phyloP scores from a whole-genome alignment of 2,329 filamentous ascomycete genomes.

The Xylariaceae sp. region DNA sequence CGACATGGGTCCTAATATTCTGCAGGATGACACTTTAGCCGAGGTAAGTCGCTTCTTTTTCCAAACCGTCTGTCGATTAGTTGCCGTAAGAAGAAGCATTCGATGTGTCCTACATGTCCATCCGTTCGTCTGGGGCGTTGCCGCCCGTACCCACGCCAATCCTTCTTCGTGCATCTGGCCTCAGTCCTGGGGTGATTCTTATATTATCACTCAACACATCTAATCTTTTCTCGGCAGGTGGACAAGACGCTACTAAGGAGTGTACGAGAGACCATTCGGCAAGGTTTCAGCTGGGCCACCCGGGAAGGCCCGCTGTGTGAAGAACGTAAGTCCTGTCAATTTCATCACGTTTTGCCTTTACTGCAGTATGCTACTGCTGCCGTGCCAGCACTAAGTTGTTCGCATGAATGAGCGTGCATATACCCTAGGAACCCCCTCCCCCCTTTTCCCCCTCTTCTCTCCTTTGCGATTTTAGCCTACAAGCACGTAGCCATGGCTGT shows the following conservation, averaged over 20 bases:
- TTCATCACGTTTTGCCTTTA: constrained; percentile 9
- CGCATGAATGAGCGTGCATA: constrained; percentile 8
- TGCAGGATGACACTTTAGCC: constrained; percentile 93
- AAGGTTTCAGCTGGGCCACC: constrained; percentile 95
- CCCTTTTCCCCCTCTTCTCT: background rate
- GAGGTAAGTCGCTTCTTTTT: constrained; percentile 51
- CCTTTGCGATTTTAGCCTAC: background rate
- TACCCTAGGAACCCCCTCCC: background rate
- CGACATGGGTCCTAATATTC: constrained; percentile 87
- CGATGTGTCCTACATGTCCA: constrained; percentile 25
- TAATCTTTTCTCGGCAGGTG: constrained; percentile 49
- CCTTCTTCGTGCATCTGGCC: constrained; percentile 21
- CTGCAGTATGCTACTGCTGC: constrained; percentile 2
- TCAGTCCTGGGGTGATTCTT: constrained; percentile 23
- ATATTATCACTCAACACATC: constrained; percentile 22
- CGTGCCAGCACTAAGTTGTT: constrained; percentile 1
- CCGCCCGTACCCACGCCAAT: constrained; percentile 20
- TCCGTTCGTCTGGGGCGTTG: constrained; percentile 18
- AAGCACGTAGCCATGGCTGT: background rate
- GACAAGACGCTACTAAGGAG: constrained; percentile 85
- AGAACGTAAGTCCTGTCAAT: constrained; percentile 65
- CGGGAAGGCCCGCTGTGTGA: constrained; percentile 94
- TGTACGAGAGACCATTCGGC: constrained; percentile 86
- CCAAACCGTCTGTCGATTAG: constrained; percentile 11
- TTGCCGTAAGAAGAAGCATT: constrained; percentile 14